Evolutionary conservation across 306 rosid species (phyloP), one percentile per base, ranked within the genome.

Genomic region (Erythrophleum fordii): DNA sequence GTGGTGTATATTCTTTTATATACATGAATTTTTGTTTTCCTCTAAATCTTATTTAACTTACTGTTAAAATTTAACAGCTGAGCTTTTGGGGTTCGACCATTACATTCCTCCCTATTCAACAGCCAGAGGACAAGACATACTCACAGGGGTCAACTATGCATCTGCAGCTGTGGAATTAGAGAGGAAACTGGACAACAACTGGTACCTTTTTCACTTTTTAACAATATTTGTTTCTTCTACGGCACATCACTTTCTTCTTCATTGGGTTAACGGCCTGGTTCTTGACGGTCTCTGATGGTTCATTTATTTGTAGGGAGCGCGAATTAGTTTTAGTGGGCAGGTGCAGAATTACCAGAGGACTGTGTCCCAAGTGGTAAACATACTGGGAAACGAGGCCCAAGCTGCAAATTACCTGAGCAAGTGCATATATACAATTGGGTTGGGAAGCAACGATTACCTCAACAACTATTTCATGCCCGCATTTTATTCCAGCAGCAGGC

Each of bases 141-240:
- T 95, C 53, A 76, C 34, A 77, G 99, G 99, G 73, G 95, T 91
- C 13, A 95, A 95, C 72, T 95, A 82, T 85, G 99, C 99, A 39
- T 95, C 99, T 17, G 99, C 98, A 39, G 99, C 98, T 18, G 99
- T n/a, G 99, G 99, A 53, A 95, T 95, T 67, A 84, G 96, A 83
- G 97, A 93, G n/a, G 98, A 95, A 86, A 95, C 96, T 22, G 99
- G 99, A 1, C 94, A 35, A 58, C 97, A 95, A 79, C 77, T 95
- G 94, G 99, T 95, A 75, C 20, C 25, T 5, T 45, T 46, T 8
- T 59, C 8, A 25, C 1, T 58, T 26, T 4, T 23, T 3, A 58
- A 23, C 17, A 11, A 25, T 25, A 58, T 25, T 76, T 26, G 6
- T 23, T 60, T n/a, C 25, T 31, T 4, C 14, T 1, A 18, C 60